A percentile compares a stretch with the other conserved stretches of the same genome.
phyloP scores from a whole-genome alignment of 2,329 filamentous ascomycete species.

The Camptophora hylomeconis region DNA sequence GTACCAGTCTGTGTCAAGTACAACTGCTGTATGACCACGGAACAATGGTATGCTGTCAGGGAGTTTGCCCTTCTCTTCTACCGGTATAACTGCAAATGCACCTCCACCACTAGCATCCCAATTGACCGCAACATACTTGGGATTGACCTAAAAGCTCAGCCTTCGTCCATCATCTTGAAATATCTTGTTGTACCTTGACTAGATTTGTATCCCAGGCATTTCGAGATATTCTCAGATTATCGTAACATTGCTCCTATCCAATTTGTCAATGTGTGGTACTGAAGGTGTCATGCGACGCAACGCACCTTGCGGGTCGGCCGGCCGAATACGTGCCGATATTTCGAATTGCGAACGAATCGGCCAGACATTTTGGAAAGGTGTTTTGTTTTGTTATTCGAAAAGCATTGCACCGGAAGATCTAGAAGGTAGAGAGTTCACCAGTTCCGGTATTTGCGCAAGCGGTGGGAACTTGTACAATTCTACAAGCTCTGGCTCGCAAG shows the following conservation, averaged over 20 bases:
- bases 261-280: slow-evolving; percentile 1
- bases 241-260: slow-evolving; percentile 86
- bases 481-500: too few relatives aligned
- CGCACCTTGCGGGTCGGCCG: slow-evolving; percentile 73
- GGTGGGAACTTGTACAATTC: too few relatives aligned
- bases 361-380: slow-evolving; percentile 52
- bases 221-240: slow-evolving; percentile 90
- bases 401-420: too few relatives aligned
- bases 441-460: too few relatives aligned
- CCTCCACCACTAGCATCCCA: slow-evolving; percentile 95
- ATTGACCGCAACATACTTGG: slow-evolving; percentile 91
- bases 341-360: slow-evolving; percentile 60
- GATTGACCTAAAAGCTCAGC: slow-evolving; percentile 57
- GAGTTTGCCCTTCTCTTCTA: slow-evolving; percentile 77
- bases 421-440: too few relatives aligned
- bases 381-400: too few relatives aligned
- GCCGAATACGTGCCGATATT: slow-evolving; percentile 90
- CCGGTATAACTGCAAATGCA: slow-evolving; percentile 88
- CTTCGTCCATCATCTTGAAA: slow-evolving; percentile 14
- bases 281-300: slow-evolving; percentile 4
- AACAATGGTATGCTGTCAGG: slow-evolving; percentile 92
- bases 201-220: slow-evolving; percentile 99
- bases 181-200: slow-evolving; percentile 59
- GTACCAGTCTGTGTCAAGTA: slow-evolving; percentile 94
- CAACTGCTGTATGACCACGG: slow-evolving; percentile 86